Base-by-base conservation (phyloP, 257 asterid genomes). In the Nicotiana attenuata region DNA sequence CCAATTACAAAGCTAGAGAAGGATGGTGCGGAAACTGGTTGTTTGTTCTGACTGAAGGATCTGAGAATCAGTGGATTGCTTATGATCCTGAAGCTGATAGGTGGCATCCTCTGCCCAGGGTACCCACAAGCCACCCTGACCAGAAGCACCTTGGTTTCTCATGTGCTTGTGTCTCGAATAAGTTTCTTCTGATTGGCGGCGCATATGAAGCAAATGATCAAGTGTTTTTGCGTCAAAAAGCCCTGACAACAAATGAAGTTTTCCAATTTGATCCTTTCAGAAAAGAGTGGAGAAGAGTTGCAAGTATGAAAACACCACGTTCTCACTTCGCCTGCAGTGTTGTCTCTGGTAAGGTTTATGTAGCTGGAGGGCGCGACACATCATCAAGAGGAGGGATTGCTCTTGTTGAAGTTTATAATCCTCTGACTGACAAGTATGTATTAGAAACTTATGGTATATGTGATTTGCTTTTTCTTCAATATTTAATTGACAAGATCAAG, bases 261-360 rank as follows among this genome's bases (percentile, higher is more conserved):
- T 75, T 75, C 63, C 64, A 75, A 4, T 75, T 75, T 50, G 80
- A 75, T 50, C 80, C 64, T 50, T 75, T 75, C 22, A 75, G 17
- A 26, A 75, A 75, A 75, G 80, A 75, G 61, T 75, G 80, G 80
- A 75, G 63, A 24, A 50, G 28, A 15, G 26, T 75, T 50, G 64
- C 80, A 75, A 75, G 80, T 75, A 75, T 75, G 80, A 75, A 61
- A 26, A 75, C 80, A 50, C 45, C 80, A 24, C 80, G 64, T 16
- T 75, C 80, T 50, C 45, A 75, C 17, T 75, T 75, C 1, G 80
- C 80, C 64, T 75, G 80, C 80, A 50, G 80, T 50, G 80, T 75
- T 26, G 63, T 75, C 80, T 50, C 64, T 50, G 64, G 63, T 75
- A 75, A 75, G 80, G 80, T 75, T 75, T 75, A 75, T 75, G 80